Conservation (phyloP, 805 yeast species). For the Yamadazyma laniorum region DNA sequence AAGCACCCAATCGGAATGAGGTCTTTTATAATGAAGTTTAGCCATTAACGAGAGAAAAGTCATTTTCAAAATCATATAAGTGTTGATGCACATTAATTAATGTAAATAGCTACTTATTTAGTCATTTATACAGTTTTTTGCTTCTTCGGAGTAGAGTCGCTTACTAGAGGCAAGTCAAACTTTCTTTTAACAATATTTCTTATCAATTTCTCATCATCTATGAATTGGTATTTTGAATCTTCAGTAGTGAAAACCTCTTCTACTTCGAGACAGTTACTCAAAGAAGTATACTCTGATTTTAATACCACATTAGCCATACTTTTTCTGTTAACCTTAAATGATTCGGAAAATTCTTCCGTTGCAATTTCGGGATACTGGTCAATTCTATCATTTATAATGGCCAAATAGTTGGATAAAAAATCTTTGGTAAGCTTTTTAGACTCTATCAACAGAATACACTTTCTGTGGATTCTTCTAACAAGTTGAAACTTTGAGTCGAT, state of each 20-base stretch:
- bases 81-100: too few species aligned
- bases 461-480: constrained; percentile 54
- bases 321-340: constrained; percentile 18
- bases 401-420: constrained; percentile 28
- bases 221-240: constrained; percentile 34
- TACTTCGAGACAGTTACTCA: constrained; percentile 39
- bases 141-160: background rate
- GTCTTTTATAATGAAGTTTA: too few species aligned
- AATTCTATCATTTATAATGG: constrained; percentile 35
- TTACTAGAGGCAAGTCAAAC: constrained; percentile 13
- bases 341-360: constrained; percentile 17
- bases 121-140: constrained; percentile 2
- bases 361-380: constrained; percentile 47
- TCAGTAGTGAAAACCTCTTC: constrained; percentile 24
- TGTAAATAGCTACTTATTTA: too few species aligned
- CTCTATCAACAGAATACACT: constrained; percentile 61
- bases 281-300: constrained; percentile 52
- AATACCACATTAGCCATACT: constrained; percentile 57
- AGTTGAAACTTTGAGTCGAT: constrained; percentile 24
- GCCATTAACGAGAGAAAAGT: too few species aligned
- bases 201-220: constrained; percentile 59
- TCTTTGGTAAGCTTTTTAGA: constrained; percentile 45
- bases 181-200: constrained; percentile 57
- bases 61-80: too few species aligned
- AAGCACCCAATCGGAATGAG: too few species aligned